These are phyloP conservation scores for Laguncularia racemosa DNA, from an alignment of 345 rosid genomes.

Conservation along the genomic window DNA sequence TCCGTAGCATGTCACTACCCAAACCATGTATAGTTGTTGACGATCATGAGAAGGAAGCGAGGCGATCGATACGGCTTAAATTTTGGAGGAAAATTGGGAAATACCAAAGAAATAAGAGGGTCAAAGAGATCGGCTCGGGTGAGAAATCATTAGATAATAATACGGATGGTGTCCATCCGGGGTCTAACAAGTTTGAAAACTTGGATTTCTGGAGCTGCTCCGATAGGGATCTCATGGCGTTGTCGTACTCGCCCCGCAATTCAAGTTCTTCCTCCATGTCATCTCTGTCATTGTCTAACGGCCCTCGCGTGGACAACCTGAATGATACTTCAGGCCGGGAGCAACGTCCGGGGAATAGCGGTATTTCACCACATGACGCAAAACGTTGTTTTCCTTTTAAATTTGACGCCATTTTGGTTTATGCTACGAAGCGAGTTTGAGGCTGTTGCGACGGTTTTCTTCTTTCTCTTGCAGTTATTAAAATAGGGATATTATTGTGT, in stretches of 20 bases:
- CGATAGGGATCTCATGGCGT: slow-evolving; percentile 11
- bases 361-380: slow-evolving; percentile 8
- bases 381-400: slow-evolving; percentile 26
- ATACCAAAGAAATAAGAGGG: neutral
- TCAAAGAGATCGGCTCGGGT: neutral
- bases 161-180: neutral
- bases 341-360: slow-evolving; percentile 14
- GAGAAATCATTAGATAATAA: neutral
- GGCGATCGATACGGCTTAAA: slow-evolving; percentile 22
- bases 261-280: slow-evolving; percentile 38
- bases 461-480: neutral
- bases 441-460: neutral
- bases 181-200: slow-evolving; percentile 4
- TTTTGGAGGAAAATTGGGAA: slow-evolving; percentile 36
- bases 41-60: slow-evolving; percentile 8
- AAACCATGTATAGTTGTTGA: slow-evolving; percentile 34
- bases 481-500: too few relatives aligned
- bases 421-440: slow-evolving; percentile 16
- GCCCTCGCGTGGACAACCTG: neutral
- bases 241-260: slow-evolving; percentile 2
- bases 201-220: slow-evolving; percentile 20
- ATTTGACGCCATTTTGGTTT: slow-evolving; percentile 18
- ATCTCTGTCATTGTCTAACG: slow-evolving; percentile 19
- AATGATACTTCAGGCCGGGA: neutral
- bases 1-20: slow-evolving; percentile 40